Base-by-base conservation (phyloP, 495 filamentous ascomycete species). In the Tetracladium setigerum region DNA sequence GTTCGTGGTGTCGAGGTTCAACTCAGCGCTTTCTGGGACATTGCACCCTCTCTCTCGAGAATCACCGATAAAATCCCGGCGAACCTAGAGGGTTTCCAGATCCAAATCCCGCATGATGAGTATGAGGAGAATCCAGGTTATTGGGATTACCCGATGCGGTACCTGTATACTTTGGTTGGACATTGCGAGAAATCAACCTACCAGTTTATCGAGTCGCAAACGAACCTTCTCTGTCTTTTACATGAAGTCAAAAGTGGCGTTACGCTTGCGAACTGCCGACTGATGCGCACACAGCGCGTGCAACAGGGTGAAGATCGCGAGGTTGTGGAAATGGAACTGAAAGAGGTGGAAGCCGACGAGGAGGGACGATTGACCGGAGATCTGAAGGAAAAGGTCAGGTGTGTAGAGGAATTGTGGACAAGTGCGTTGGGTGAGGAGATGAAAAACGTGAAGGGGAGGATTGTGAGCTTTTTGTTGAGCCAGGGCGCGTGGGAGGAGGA, bases 201-300 rank as follows among this genome's bases (percentile, higher is more conserved):
- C 59, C 91, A 95, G 65, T 96, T 92, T 65, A 96, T 98, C 50
- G 92, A 98, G 69, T 82, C 76, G 3, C 91, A 98, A 72, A 89
- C 78, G 17, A 96, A 98, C 52, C 68, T 96, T 12, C 74, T 97
- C n/a, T 96, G 90, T 53, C 65, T 96, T 17, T 64, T 96, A 55
- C 92, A 98, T 57, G 92, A 96, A 64, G 89, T 95, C 19, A 87
- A 88, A 58, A 87, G 84, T 33, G 83, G 81, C 3, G 78, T 87
- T 5, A 82, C 82, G 58, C 68, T 66, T 38, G 84, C 84, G 48
- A 77, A 68, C 55, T 70, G 70, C 13, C 68, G 71, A 47, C 64
- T 76, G 19, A 68, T 81, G 55, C 72, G 78, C 47, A 72, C 69
- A 44, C 69, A 89, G 63, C 66, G 71, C 3, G 72, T 77, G 27